A percentile compares a stretch with the other conserved stretches of the same genome.
phyloP scores from a whole-genome alignment of 2,329 filamentous ascomycete species.

The Pseudocercospora ulei region DNA sequence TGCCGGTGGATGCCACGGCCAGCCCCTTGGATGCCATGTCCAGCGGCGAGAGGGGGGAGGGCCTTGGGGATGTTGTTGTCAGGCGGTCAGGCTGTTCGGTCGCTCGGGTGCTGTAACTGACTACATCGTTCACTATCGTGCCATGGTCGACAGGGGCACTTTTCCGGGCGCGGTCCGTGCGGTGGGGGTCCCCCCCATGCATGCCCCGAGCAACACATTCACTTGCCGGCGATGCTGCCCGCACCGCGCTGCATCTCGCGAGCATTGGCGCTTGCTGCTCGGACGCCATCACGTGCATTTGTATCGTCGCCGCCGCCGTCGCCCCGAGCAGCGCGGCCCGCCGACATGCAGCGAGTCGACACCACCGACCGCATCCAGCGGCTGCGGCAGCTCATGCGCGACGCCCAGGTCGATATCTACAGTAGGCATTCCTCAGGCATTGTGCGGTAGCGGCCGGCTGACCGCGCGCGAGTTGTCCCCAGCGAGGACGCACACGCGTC shows the following conservation, averaged over 20 bases:
- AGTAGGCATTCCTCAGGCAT: constrained; percentile 47
- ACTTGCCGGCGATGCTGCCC: too few relatives aligned
- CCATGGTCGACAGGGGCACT: too few relatives aligned
- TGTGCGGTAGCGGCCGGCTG: constrained; percentile 34
- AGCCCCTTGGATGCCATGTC: too few relatives aligned
- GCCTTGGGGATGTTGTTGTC: constrained; percentile 3
- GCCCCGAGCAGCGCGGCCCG: constrained; percentile 15
- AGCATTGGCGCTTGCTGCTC: constrained; percentile 9
- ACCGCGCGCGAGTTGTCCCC: constrained; percentile 60
- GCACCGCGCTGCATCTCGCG: too few relatives aligned
- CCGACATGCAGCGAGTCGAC: constrained; percentile 66
- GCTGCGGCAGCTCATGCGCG: constrained; percentile 76
- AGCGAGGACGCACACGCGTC: constrained; percentile 97
- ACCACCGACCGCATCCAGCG: constrained; percentile 65
- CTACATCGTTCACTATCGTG: too few relatives aligned
- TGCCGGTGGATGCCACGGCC: constrained; percentile 22
- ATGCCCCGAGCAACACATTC: constrained; percentile 1
- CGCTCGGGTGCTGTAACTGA: too few relatives aligned
- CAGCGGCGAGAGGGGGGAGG: too few relatives aligned
- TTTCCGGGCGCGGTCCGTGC: too few relatives aligned
- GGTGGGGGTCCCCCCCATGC: too few relatives aligned
- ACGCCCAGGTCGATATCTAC: constrained; percentile 81
- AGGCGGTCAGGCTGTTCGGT: too few relatives aligned
- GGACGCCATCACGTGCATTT: constrained; percentile 19
- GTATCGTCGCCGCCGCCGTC: too few relatives aligned